Base-by-base conservation (phyloP, 176 grass and related monocot species). In the Oryza glaberrima region DNA sequence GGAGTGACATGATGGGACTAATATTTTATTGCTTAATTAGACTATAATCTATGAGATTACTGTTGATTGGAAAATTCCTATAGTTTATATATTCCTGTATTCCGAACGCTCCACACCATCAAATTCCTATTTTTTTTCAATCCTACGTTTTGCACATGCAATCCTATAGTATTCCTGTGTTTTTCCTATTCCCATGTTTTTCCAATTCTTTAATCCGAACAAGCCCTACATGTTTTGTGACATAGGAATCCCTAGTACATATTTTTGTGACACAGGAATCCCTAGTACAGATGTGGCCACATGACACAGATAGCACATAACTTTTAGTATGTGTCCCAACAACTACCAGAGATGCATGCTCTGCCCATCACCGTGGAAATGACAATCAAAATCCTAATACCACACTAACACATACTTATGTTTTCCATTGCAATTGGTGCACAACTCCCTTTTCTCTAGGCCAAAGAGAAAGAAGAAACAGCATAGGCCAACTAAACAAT, bases 401-500 rank as follows among this genome's bases (percentile, higher is more conserved):
- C 19, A 58, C 54, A 58, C 54, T 58, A 58, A 20, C 54, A n/a
- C 54, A 20, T 56, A 56, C 17, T 17, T 20, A 56, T 56, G 16
- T 19, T 56, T 58, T 58, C 7, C 19, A 20, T 58, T 58, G 54
- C 19, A n/a, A n/a, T 58, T 58, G 54, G 17, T 58, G 54, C 17
- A 58, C 58, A 63, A 63, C 7, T 23, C 58, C n/a, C 58, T 63
- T 63, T 63, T 22, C n/a, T 63, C 58, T 63, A 63, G 20, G 58
- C 58, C 58, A 63, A 63, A 63, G n/a, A 3, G 7, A 63, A 3
- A 58, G 17, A 58, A 49, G 46, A 30, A 3, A 12, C 73, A 60
- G 20, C 9, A 34, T 82, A 49, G 28, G 14, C 41, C 43, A 75
- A 51, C 35, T 66, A 75, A 75, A 65, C 43, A 44, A 77, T 51